These are phyloP conservation scores for Tripterygium wilfordii DNA, from an alignment of 177 flowering plant species.

Conservation along the genomic window DNA sequence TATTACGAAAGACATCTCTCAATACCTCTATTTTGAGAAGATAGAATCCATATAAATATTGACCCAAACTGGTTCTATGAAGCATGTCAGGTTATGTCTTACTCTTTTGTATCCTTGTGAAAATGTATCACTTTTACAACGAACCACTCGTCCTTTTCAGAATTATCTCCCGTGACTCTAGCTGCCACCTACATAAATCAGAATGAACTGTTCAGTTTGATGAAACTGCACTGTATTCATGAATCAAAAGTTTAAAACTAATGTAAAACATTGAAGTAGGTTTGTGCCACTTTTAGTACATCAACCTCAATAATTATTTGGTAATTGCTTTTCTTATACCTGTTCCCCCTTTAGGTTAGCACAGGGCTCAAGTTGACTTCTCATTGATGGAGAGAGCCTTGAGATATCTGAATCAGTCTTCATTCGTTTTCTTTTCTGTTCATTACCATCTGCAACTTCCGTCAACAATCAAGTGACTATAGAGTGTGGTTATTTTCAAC, in stretches of 20 bases:
- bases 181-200: constrained; percentile 77
- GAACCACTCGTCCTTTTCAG: constrained; percentile 95
- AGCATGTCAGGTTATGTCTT: constrained; percentile 28
- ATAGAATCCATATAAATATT: too few relatives aligned
- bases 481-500: too few relatives aligned
- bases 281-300: too few relatives aligned
- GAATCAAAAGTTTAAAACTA: too few relatives aligned
- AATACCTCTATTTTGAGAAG: too few relatives aligned
- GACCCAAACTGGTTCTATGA: too few relatives aligned
- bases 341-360: constrained; percentile 89
- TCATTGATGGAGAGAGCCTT: constrained; percentile 56
- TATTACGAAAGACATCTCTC: too few relatives aligned
- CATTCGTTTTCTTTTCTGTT: constrained; percentile 75
- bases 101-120: constrained; percentile 86
- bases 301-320: too few relatives aligned
- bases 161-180: constrained; percentile 66
- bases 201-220: constrained; percentile 11
- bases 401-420: constrained; percentile 74
- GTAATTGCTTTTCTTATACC: constrained; percentile 35
- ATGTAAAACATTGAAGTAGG: too few relatives aligned
- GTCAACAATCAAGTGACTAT: too few relatives aligned
- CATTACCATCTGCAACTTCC: constrained; percentile 71
- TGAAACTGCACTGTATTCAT: too few relatives aligned
- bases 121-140: constrained; percentile 91
- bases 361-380: constrained; percentile 67